Evolutionary conservation across 371 early-diverging fungal species (phyloP).

Genomic region (Mucor indicus): DNA sequence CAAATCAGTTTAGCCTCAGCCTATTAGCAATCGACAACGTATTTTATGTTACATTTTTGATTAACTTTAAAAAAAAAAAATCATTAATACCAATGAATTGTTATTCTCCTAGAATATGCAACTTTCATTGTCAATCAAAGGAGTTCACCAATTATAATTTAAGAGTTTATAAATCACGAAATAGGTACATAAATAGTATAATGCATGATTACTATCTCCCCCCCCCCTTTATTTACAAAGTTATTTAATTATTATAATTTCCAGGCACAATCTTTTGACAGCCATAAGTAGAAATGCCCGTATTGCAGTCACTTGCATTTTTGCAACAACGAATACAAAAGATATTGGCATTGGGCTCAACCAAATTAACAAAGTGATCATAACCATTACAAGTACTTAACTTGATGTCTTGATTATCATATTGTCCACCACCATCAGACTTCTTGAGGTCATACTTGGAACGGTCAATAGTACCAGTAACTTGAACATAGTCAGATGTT

Average conservation of each 20-base stretch:
- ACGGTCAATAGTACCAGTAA: conserved; percentile 47
- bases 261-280: conserved; percentile 51
- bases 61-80: not conserved
- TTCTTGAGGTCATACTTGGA: conserved; percentile 25
- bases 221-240: not conserved
- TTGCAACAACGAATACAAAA: conserved; percentile 55
- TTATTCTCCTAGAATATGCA: not conserved
- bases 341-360: conserved; percentile 37
- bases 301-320: conserved; percentile 38
- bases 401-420: conserved; percentile 37
- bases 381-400: conserved; percentile 39
- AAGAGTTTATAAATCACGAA: too few relatives aligned
- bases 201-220: not conserved
- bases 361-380: conserved; percentile 41
- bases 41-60: not conserved
- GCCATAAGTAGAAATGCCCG: conserved; percentile 42
- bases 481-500: conserved; percentile 39
- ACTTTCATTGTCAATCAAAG: not conserved
- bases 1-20: not conserved
- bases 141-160: not conserved
- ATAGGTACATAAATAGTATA: too few relatives aligned
- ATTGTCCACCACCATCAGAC: conserved; percentile 47
- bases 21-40: conserved; percentile 3
- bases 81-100: not conserved
- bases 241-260: conserved; percentile 2